Evolutionary conservation across 116 monocot species (phyloP), one percentile per base, ranked within the genome.

Genomic region (Thalassia testudinum): DNA sequence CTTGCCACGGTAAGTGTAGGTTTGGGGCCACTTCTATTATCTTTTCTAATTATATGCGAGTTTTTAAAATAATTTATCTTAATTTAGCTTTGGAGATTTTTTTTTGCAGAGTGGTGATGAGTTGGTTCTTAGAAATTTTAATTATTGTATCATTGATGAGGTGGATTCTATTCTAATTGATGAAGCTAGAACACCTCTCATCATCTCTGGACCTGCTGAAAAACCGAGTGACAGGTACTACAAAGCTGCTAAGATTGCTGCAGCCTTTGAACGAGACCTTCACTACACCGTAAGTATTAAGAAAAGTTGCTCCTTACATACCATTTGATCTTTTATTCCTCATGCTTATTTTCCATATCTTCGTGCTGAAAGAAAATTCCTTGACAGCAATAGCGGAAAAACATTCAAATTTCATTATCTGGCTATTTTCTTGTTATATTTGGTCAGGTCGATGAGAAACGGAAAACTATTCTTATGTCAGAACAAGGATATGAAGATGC

Each of bases 161-260:
- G 90, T 99, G 62, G 90, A 99, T 74, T 99, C 99, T 17, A 99
- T 99, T 64, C 77, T 99, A 58, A 90, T 99, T 63, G 99, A 99
- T 68, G 99, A 99, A 80, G 99, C 99, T 57, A 81, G 99, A 64
- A 99, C 99, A 54, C 99, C 99, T 29, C 83, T 99, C 49, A 99
- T 99, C 57, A 86, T 99, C 47, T 99, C 99, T 23, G 99, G 99
- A 42, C 75, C 77, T 64, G 99, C 99, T 54, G 90, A 99, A 54
- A 99, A 80, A 48, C 99, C 99, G n/a, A 90, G 99, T 73, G 86
- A 89, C 56, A 62, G 85, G 24, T 99, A 99, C 61, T 99, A 86
- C 63, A 99, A 90, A 71, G 99, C 82, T 56, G 85, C 99, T 53
- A 99, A 99, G 53, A 90, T 99, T 55, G 86, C 82, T 45, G 56